These are phyloP conservation scores for Curvularia sp. DNA, from an alignment of 2,329 filamentous ascomycete species.

Conservation along the genomic window DNA sequence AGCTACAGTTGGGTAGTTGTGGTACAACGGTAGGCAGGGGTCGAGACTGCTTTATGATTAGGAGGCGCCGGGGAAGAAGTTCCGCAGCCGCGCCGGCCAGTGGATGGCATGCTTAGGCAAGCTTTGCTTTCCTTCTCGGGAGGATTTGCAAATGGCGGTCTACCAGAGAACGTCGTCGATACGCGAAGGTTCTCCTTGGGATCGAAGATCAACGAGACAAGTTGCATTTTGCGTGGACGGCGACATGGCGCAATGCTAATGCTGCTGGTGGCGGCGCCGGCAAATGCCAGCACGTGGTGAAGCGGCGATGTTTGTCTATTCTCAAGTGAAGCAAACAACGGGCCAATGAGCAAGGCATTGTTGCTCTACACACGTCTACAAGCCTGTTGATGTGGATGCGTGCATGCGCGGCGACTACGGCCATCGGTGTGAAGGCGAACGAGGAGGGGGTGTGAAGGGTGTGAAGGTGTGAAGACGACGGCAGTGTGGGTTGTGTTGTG, in stretches of 20 bases:
- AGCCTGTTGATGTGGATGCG: constrained; percentile 12
- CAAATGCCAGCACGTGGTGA: constrained; percentile 12
- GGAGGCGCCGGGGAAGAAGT: constrained; percentile 27
- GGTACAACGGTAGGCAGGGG: constrained; percentile 29
- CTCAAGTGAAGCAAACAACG: constrained; percentile 34
- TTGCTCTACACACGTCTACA: neutral
- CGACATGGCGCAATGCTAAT: neutral
- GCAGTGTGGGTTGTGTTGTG: constrained; percentile 5
- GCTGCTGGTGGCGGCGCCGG: constrained; percentile 1
- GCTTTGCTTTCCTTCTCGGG: constrained; percentile 22
- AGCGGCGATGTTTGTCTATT: constrained; percentile 26
- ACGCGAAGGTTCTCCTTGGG: constrained; percentile 8
- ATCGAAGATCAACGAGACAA: neutral
- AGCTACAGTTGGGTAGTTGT: constrained; percentile 25
- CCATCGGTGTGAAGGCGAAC: constrained; percentile 24
- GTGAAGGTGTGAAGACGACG: constrained; percentile 1
- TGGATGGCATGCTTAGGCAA: constrained; percentile 18
- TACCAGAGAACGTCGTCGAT: constrained; percentile 24
- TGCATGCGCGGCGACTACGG: constrained; percentile 14
- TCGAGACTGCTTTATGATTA: constrained; percentile 10
- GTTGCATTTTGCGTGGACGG: neutral
- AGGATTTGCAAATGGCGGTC: constrained; percentile 40
- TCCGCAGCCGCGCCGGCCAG: constrained; percentile 22
- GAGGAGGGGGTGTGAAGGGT: neutral
- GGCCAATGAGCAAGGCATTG: constrained; percentile 12